A percentile compares a stretch with the other conserved stretches of the same genome.
Conservation (phyloP, 192 early-diverging fungal species). For the Backusella liffmaniae region DNA sequence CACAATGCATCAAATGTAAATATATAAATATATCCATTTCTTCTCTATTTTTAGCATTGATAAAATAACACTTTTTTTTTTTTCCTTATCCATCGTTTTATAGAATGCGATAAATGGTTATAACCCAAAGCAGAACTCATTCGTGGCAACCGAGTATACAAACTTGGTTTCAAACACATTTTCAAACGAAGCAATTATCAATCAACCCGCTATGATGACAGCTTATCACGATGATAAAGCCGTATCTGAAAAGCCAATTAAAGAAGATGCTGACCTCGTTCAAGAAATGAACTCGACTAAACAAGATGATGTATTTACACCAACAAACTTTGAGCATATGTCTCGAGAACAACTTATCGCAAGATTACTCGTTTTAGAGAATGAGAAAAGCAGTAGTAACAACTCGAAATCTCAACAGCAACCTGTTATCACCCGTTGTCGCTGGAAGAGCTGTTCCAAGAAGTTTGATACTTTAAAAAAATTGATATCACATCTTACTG, state of each 20-base stretch:
- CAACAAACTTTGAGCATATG: conserved; percentile 20
- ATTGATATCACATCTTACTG: conserved; percentile 48
- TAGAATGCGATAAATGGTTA: not conserved
- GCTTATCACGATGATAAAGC: not conserved
- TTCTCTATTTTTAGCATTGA: not conserved
- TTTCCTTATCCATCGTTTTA: not conserved
- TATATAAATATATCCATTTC: not conserved
- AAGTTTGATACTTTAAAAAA: conserved; percentile 42
- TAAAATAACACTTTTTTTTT: not conserved
- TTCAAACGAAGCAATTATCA: not conserved
- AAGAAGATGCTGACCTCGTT: not conserved
- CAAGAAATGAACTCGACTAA: not conserved
- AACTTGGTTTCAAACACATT: not conserved
- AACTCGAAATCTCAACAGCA: conserved; percentile 12
- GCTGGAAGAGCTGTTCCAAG: conserved; percentile 47
- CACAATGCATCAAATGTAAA: not conserved
- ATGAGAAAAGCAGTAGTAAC: conserved; percentile 11
- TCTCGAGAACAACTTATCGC: conserved; percentile 26
- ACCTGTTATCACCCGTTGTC: conserved; percentile 19
- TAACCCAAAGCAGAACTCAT: not conserved
- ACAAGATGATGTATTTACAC: not conserved
- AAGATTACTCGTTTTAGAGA: conserved; percentile 18
- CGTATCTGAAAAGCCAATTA: not conserved
- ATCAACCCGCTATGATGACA: not conserved
- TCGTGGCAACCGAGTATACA: not conserved